phyloP scores from a whole-genome alignment of 2,329 filamentous ascomycete genomes.

The Lizonia empirigonia region DNA sequence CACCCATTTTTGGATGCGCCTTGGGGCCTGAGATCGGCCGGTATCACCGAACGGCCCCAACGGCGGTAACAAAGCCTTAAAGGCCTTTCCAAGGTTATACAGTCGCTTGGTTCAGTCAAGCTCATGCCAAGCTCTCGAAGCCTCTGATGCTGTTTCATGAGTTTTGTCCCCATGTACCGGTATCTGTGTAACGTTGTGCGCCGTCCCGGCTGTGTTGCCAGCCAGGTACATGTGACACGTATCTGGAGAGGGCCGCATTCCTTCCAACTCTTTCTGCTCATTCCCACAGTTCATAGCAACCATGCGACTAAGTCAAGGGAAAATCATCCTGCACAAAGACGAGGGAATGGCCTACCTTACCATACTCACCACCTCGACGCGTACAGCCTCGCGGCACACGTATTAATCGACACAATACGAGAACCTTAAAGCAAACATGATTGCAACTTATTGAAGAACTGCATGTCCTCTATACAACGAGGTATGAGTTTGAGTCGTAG shows the following conservation, averaged over 20 bases:
- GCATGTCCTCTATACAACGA: background rate
- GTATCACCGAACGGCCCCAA: conserved; percentile 1
- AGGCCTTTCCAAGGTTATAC: too few relatives aligned
- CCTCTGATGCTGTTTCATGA: background rate
- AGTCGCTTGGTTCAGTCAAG: background rate
- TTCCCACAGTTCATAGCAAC: too few relatives aligned
- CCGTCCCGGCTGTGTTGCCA: background rate
- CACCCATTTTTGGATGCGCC: background rate
- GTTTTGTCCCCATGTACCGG: background rate
- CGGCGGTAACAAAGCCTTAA: background rate
- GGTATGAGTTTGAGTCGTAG: background rate
- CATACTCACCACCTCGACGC: background rate
- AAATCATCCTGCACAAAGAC: background rate
- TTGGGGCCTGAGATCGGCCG: background rate
- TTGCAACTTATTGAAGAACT: background rate
- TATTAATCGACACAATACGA: background rate
- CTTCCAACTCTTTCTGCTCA: background rate
- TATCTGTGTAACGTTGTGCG: background rate
- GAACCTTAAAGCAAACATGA: background rate
- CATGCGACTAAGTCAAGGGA: background rate
- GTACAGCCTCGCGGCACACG: background rate
- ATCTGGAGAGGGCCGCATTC: background rate
- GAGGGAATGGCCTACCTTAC: background rate
- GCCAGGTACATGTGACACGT: background rate
- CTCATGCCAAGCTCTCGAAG: background rate